Percentiles rank a stretch among this genome's conserved stretches.
Evolutionary conservation across 75 land plant genomes (phyloP).

Genomic region (Pinus tabuliformis): DNA sequence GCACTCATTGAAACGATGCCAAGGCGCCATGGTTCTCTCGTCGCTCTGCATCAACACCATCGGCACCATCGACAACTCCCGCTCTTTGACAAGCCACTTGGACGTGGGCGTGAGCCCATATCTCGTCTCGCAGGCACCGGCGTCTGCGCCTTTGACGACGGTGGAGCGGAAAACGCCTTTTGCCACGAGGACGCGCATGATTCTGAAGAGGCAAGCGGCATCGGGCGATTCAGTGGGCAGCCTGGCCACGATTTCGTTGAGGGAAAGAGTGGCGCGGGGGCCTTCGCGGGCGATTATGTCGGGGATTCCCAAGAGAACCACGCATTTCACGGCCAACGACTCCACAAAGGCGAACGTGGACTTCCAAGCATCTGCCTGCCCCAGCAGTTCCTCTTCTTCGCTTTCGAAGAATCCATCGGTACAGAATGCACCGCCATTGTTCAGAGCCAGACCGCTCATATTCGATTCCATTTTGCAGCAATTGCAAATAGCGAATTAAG

Average conservation of each 20-base stretch:
- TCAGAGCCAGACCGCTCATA: too few relatives aligned
- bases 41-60: slow-evolving; percentile 18
- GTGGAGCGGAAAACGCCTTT: slow-evolving; percentile 16
- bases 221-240: slow-evolving; percentile 7
- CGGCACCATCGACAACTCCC: slow-evolving; percentile 7
- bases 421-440: too few relatives aligned
- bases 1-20: slow-evolving; percentile 23
- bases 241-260: slow-evolving; percentile 12
- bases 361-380: slow-evolving; percentile 19
- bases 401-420: neutral
- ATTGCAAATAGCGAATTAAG: too few relatives aligned
- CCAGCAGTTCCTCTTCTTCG: slow-evolving; percentile 6
- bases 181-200: slow-evolving; percentile 46
- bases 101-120: slow-evolving; percentile 38
- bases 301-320: slow-evolving; percentile 38
- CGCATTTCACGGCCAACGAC: slow-evolving; percentile 25
- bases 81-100: slow-evolving; percentile 19
- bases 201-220: slow-evolving; percentile 35
- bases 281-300: slow-evolving; percentile 30
- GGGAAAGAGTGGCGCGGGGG: slow-evolving; percentile 20
- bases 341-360: slow-evolving; percentile 27
- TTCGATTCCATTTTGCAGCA: too few relatives aligned
- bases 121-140: neutral
- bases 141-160: neutral
- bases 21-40: slow-evolving; percentile 18